These are phyloP conservation scores for Schwanniomyces sp. DNA, from an alignment of 805 yeast species.

Conservation along the genomic window DNA sequence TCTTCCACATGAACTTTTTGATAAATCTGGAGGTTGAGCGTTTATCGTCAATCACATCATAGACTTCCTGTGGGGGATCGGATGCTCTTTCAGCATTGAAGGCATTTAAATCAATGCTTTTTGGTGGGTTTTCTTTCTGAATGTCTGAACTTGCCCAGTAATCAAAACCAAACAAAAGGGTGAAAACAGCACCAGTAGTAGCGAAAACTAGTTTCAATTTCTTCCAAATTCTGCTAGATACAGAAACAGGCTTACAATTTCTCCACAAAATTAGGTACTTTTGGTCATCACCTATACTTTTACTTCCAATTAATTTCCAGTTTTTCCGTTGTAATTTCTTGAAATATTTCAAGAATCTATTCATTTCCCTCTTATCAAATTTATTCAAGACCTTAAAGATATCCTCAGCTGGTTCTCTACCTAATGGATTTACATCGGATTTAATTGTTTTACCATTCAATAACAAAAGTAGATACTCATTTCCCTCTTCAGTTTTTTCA, in stretches of 20 bases:
- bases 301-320: constrained; percentile 60
- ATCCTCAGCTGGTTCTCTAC: constrained; percentile 37
- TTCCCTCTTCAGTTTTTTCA: background rate
- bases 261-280: constrained; percentile 13
- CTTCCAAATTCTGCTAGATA: constrained; percentile 3
- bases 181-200: constrained; percentile 22
- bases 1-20: background rate
- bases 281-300: constrained; percentile 15
- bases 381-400: constrained; percentile 39
- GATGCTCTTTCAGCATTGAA: background rate
- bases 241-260: background rate
- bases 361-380: constrained; percentile 35
- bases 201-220: constrained; percentile 22
- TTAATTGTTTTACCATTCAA: constrained; percentile 33
- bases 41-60: background rate
- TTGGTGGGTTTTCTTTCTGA: background rate
- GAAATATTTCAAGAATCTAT: constrained; percentile 31
- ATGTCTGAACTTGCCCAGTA: constrained; percentile 9
- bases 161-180: constrained; percentile 21
- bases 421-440: constrained; percentile 40
- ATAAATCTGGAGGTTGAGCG: background rate
- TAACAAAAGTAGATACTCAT: constrained; percentile 30
- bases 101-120: background rate
- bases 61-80: background rate
- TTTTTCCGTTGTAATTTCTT: constrained; percentile 42